Evolutionary conservation across 129 eudicot genomes (phyloP).

Genomic region (Flaveria brownii): DNA sequence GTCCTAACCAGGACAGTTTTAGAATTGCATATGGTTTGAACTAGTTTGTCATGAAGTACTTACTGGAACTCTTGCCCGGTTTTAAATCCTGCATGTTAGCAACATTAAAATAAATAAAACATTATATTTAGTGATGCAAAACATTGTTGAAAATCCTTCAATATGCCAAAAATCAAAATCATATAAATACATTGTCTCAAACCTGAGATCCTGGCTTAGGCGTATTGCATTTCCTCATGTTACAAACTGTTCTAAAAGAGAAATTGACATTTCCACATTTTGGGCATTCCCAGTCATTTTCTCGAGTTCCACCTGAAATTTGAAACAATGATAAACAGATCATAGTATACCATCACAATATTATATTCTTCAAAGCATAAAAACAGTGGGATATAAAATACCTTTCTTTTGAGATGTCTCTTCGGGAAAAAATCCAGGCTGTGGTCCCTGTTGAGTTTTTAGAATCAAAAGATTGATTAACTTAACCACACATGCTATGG

Average conservation of each 20-base stretch:
- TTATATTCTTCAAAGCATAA: constrained; percentile 9
- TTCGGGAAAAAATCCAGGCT: constrained; percentile 71
- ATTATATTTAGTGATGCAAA: neutral
- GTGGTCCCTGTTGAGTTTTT: constrained; percentile 56
- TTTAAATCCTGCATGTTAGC: constrained; percentile 49
- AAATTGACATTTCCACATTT: constrained; percentile 91
- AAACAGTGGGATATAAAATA: constrained; percentile 1
- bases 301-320: constrained; percentile 67
- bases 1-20: neutral
- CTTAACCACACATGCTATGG: constrained; percentile 2
- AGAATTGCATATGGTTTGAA: neutral
- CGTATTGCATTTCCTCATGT: constrained; percentile 94
- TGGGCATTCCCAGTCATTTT: constrained; percentile 89
- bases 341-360: neutral
- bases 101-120: constrained; percentile 12
- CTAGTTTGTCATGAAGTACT: constrained; percentile 28
- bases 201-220: constrained; percentile 95
- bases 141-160: neutral
- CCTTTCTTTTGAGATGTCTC: constrained; percentile 59
- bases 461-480: constrained; percentile 13
- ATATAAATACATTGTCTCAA: constrained; percentile 12
- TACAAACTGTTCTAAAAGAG: constrained; percentile 87
- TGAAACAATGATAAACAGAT: neutral
- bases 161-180: constrained; percentile 7
- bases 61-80: constrained; percentile 67